Evolutionary conservation across 2,329 filamentous ascomycete species (phyloP).

Genomic region (Endoconidiophora polonica): DNA sequence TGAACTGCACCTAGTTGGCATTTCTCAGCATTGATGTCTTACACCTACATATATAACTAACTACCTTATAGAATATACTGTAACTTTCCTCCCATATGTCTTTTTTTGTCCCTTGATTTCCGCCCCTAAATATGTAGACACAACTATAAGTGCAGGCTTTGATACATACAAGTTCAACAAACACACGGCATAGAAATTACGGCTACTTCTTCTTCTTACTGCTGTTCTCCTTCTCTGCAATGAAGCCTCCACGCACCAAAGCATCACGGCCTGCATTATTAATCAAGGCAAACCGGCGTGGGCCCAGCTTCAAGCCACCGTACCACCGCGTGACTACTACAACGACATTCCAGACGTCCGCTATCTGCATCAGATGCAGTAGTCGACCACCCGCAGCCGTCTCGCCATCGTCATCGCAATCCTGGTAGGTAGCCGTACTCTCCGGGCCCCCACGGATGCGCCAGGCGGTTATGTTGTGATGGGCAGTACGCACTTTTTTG

Average conservation of each 20-base stretch:
- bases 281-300: constrained; percentile 78
- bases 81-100: no score
- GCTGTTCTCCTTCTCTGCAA: constrained; percentile 29
- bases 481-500: constrained; percentile 68
- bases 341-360: constrained; percentile 85
- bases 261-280: constrained; percentile 74
- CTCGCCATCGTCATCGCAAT: constrained; percentile 94
- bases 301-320: constrained; percentile 75
- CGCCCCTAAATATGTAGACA: no score
- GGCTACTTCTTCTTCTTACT: constrained; percentile 25
- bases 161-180: no score
- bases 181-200: background rate
- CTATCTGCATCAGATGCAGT: constrained; percentile 81
- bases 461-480: constrained; percentile 94
- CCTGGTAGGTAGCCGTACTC: constrained; percentile 48
- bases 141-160: no score
- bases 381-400: constrained; percentile 74
- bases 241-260: constrained; percentile 59
- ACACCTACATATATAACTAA: no score
- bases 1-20: no score
- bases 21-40: no score
- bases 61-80: no score
- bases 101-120: no score
- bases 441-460: constrained; percentile 49
- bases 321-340: constrained; percentile 94